phyloP scores from a whole-genome alignment of 495 filamentous ascomycete genomes.

The Xylaria telfairii region DNA sequence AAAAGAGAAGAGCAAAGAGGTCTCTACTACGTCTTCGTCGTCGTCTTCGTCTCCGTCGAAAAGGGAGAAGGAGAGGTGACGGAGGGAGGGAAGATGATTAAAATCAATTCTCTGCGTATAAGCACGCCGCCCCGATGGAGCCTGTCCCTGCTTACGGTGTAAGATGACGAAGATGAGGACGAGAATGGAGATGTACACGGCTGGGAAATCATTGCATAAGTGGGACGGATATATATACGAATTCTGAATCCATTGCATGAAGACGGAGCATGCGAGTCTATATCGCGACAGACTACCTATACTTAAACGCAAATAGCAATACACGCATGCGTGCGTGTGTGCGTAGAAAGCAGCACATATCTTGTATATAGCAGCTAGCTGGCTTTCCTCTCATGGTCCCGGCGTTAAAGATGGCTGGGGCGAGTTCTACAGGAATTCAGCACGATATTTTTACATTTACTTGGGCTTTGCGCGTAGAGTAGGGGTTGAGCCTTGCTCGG shows the following conservation, averaged over 20 bases:
- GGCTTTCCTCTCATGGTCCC: neutral
- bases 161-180: neutral
- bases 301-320: neutral
- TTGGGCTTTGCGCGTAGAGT: neutral
- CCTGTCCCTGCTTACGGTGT: neutral
- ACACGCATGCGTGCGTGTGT: neutral
- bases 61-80: neutral
- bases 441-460: neutral
- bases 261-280: neutral
- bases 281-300: neutral
- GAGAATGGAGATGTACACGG: neutral
- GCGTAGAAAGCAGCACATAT: neutral
- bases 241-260: neutral
- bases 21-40: neutral
- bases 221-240: neutral
- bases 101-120: too few relatives aligned
- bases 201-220: neutral
- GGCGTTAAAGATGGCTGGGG: neutral
- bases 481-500: neutral
- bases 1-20: conserved; percentile 31
- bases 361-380: conserved; percentile 20
- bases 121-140: neutral
- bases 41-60: neutral
- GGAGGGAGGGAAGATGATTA: too few relatives aligned
- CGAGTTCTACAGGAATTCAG: neutral